A percentile compares a stretch with the other conserved stretches of the same genome.
Evolutionary conservation across 495 filamentous ascomycete genomes (phyloP).

Genomic region (Neurospora pannonica): DNA sequence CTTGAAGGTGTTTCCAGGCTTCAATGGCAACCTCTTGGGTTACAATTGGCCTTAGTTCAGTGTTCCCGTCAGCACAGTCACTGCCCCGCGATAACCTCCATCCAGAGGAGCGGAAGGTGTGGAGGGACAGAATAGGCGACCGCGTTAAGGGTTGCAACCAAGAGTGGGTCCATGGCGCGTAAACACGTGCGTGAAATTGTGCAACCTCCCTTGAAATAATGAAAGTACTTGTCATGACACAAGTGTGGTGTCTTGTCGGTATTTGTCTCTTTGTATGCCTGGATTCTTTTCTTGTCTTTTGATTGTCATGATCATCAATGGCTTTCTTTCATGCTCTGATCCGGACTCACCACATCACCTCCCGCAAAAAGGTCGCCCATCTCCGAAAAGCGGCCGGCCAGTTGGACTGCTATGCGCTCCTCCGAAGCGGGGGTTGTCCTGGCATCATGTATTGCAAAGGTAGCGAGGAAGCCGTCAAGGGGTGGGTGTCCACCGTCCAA

Average conservation of each 20-base stretch:
- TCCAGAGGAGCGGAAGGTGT: background rate
- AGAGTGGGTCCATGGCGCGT: background rate
- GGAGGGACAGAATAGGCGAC: background rate
- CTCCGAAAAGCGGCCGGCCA: conserved; percentile 53
- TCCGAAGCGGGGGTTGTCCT: conserved; percentile 56
- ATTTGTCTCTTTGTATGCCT: background rate
- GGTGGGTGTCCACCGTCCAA: conserved; percentile 24
- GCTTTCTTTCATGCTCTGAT: conserved; percentile 53
- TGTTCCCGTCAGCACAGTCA: background rate
- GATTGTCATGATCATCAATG: conserved; percentile 1
- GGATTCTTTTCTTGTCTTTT: background rate
- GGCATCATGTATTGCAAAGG: conserved; percentile 75
- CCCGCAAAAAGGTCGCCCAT: conserved; percentile 62
- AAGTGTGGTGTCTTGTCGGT: background rate
- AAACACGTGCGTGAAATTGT: background rate
- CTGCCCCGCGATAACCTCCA: background rate
- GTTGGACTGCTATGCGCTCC: conserved; percentile 48
- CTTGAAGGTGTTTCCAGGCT: background rate
- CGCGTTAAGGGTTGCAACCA: background rate
- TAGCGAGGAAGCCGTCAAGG: conserved; percentile 29
- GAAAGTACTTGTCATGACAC: background rate
- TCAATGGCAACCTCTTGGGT: background rate
- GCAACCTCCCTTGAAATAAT: background rate
- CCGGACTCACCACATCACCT: conserved; percentile 74
- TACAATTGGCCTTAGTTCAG: background rate